A percentile compares a stretch with the other conserved stretches of the same genome.
Conservation (phyloP, 2,329 filamentous ascomycete species). For the Lachnum nothofagi region DNA sequence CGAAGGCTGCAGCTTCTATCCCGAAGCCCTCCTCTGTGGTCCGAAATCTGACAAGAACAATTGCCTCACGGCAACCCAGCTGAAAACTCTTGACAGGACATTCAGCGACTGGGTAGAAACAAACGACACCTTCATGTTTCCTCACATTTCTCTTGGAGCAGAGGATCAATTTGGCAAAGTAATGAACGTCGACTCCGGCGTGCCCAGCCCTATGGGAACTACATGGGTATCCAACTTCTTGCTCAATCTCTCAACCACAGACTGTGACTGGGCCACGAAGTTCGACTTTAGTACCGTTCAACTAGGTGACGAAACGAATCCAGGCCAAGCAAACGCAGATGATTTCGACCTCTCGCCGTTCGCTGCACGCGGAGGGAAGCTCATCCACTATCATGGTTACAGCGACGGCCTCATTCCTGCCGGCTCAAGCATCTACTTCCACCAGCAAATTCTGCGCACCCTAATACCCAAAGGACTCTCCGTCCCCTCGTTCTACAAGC, state of each 20-base stretch:
- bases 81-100: constrained; percentile 39
- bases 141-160: constrained; percentile 9
- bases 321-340: constrained; percentile 45
- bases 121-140: neutral
- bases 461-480: constrained; percentile 37
- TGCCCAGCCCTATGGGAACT: constrained; percentile 6
- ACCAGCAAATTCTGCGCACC: constrained; percentile 41
- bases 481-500: constrained; percentile 40
- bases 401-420: constrained; percentile 46
- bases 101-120: constrained; percentile 31
- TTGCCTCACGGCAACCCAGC: constrained; percentile 42
- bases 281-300: constrained; percentile 26
- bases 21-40: constrained; percentile 24
- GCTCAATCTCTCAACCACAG: constrained; percentile 16
- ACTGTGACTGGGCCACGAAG: constrained; percentile 36
- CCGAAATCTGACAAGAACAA: constrained; percentile 29
- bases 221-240: constrained; percentile 8
- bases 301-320: constrained; percentile 33
- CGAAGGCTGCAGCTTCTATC: constrained; percentile 31
- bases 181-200: constrained; percentile 7
- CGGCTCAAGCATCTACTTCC: constrained; percentile 47
- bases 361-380: constrained; percentile 32
- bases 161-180: constrained; percentile 9
- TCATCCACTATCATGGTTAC: constrained; percentile 19
- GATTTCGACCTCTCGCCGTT: constrained; percentile 44